Conservation (phyloP, 2,329 filamentous ascomycete species). For the Macroventuria anomochaeta region DNA sequence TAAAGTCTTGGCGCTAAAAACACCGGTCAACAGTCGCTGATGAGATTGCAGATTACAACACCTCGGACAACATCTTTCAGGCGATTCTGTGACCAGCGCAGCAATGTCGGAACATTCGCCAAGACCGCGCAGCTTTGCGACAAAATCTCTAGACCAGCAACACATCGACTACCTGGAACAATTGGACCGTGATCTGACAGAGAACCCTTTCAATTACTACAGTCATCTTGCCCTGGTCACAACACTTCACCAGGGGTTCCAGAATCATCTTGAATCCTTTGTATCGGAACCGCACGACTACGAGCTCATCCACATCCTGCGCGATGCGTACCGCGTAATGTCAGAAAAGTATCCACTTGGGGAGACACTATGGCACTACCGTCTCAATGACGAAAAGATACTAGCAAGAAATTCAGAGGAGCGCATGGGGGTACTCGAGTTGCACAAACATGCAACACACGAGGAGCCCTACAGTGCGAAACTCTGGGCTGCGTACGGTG, state of each 20-base stretch:
- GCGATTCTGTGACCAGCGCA: conserved; percentile 54
- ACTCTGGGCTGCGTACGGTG: conserved; percentile 79
- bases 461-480: conserved; percentile 76
- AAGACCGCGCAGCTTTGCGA: conserved; percentile 52
- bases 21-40: conserved; percentile 10
- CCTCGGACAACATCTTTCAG: conserved; percentile 49
- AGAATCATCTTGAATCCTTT: conserved; percentile 47
- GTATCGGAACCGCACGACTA: conserved; percentile 51
- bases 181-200: conserved; percentile 51
- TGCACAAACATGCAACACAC: conserved; percentile 71
- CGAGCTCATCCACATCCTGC: conserved; percentile 54
- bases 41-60: conserved; percentile 31
- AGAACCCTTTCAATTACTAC: conserved; percentile 59
- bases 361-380: conserved; percentile 79
- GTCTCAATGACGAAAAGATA: conserved; percentile 74
- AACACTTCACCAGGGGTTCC: conserved; percentile 57
- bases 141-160: conserved; percentile 51
- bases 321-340: conserved; percentile 63
- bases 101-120: conserved; percentile 56
- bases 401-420: conserved; percentile 68
- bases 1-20: conserved; percentile 18
- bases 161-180: conserved; percentile 55
- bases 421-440: conserved; percentile 72
- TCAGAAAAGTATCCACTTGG: conserved; percentile 71
- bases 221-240: conserved; percentile 57